Evolutionary conservation across 192 early-diverging fungal species (phyloP).

Genomic region (Umbelopsis isabellina): DNA sequence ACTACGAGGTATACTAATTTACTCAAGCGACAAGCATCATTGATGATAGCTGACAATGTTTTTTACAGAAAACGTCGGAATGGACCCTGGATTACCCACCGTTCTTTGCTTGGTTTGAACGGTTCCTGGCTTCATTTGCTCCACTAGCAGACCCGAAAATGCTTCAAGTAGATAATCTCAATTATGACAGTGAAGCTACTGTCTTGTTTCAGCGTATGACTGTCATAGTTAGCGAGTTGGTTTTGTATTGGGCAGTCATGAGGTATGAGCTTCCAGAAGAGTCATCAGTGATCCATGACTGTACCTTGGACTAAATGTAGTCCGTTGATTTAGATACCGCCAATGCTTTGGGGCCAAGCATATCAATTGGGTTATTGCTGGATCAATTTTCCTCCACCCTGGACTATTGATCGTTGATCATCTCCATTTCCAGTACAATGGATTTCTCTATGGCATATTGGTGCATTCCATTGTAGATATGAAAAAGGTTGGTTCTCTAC

Average conservation of each 20-base stretch:
- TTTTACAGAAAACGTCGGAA: slow-evolving; percentile 68
- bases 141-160: slow-evolving; percentile 68
- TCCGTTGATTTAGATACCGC: slow-evolving; percentile 29
- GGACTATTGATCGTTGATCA: slow-evolving; percentile 86
- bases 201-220: slow-evolving; percentile 83
- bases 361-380: slow-evolving; percentile 51
- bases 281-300: neutral
- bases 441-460: slow-evolving; percentile 86
- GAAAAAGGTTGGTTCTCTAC: slow-evolving; percentile 50
- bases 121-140: slow-evolving; percentile 65
- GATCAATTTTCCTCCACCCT: slow-evolving; percentile 67
- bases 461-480: slow-evolving; percentile 77
- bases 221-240: slow-evolving; percentile 81
- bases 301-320: neutral
- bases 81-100: slow-evolving; percentile 98
- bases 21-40: neutral
- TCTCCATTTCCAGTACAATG: slow-evolving; percentile 98
- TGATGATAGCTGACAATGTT: neutral
- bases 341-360: slow-evolving; percentile 29
- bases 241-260: slow-evolving; percentile 69
- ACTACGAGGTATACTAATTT: slow-evolving; percentile 67
- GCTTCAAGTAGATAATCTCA: slow-evolving; percentile 69
- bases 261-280: slow-evolving; percentile 40
- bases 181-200: slow-evolving; percentile 67
- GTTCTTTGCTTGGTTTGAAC: slow-evolving; percentile 98